A percentile compares a stretch with the other conserved stretches of the same genome.
These are phyloP conservation scores for Penicillium sp. DNA, from an alignment of 2,329 filamentous ascomycete species.

Conservation along the genomic window DNA sequence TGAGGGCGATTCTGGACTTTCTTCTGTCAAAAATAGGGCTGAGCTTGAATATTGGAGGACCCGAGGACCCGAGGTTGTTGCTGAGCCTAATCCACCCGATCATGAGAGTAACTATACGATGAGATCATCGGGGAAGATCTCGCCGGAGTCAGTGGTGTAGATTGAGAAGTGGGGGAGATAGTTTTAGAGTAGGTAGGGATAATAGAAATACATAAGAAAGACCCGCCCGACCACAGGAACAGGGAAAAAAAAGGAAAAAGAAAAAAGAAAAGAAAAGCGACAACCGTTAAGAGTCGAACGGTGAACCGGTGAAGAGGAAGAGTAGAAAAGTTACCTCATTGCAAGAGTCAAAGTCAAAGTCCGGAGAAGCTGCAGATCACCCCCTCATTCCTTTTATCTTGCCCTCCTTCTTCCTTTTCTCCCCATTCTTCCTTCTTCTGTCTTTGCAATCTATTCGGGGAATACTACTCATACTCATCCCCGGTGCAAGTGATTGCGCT, in stretches of 20 bases:
- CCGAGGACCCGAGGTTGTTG: slow-evolving; percentile 22
- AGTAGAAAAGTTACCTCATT: slow-evolving; percentile 22
- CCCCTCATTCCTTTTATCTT: slow-evolving; percentile 2
- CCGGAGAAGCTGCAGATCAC: not conserved
- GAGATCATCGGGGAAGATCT: slow-evolving; percentile 15
- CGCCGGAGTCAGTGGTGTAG: slow-evolving; percentile 1
- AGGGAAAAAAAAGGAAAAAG: not conserved
- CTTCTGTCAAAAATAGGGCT: not conserved
- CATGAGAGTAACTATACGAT: slow-evolving; percentile 3
- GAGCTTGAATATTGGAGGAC: not conserved
- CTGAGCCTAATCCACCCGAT: slow-evolving; percentile 21
- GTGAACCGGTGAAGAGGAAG: slow-evolving; percentile 27
- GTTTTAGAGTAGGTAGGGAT: not conserved
- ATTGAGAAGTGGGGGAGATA: not conserved
- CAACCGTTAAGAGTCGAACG: slow-evolving; percentile 9
- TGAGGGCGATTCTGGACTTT: not conserved
- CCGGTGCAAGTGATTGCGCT: slow-evolving; percentile 8
- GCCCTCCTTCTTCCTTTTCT: slow-evolving; percentile 2
- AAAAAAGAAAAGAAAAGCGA: not conserved
- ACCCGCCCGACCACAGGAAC: not conserved
- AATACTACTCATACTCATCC: not conserved
- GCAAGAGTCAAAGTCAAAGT: slow-evolving; percentile 10
- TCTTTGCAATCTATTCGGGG: not conserved
- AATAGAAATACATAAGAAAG: not conserved
- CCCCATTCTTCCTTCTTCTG: slow-evolving; percentile 1